phyloP scores from a whole-genome alignment of 805 yeast species.

The Hanseniaspora taiwanica region DNA sequence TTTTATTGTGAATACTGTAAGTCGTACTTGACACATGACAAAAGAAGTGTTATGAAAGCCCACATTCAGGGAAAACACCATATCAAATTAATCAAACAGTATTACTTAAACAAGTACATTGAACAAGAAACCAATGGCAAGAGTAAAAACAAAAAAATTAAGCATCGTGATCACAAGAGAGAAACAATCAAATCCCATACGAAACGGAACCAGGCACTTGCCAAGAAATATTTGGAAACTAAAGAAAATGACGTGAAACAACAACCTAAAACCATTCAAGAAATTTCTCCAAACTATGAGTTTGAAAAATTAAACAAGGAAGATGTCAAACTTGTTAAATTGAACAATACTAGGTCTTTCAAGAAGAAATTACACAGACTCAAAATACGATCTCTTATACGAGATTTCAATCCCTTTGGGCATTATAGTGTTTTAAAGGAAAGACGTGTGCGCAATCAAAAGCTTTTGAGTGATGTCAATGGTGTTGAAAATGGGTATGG shows the following conservation, averaged over 20 bases:
- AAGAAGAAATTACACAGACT: background rate
- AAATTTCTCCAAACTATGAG: background rate
- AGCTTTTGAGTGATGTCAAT: background rate
- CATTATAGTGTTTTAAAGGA: slow-evolving; percentile 13
- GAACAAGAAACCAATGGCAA: too few relatives aligned
- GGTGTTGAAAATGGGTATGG: slow-evolving; percentile 1
- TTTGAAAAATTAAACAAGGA: slow-evolving; percentile 21
- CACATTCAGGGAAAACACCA: slow-evolving; percentile 73
- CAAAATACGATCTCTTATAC: background rate
- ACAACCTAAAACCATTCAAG: too few relatives aligned
- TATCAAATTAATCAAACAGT: slow-evolving; percentile 54
- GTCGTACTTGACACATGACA: slow-evolving; percentile 74
- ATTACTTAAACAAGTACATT: slow-evolving; percentile 40
- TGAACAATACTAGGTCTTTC: background rate
- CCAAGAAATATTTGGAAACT: background rate
- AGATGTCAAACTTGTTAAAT: slow-evolving; percentile 9
- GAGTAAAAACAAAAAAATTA: too few relatives aligned
- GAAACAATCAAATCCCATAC: background rate
- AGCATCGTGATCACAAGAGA: background rate
- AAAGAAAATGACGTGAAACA: background rate
- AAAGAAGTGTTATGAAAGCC: slow-evolving; percentile 71
- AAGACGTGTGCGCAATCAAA: slow-evolving; percentile 8
- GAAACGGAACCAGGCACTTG: background rate
- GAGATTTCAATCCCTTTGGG: background rate
- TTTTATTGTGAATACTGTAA: slow-evolving; percentile 80